Conservation (phyloP, 257 asterid genomes). For the Solanum chilense region DNA sequence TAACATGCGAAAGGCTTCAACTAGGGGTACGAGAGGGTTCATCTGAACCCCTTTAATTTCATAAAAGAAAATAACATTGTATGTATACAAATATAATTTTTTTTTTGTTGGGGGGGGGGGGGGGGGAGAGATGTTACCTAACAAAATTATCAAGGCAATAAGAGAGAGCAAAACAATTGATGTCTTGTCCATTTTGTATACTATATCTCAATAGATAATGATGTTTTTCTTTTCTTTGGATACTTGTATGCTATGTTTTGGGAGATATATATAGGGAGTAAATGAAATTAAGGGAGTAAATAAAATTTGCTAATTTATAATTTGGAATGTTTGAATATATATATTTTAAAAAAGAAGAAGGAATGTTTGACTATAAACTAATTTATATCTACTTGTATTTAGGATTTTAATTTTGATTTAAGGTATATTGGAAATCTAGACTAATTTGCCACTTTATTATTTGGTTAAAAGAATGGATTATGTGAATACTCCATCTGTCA, state of each 20-base stretch:
- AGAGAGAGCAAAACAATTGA: neutral
- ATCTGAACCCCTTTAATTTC: neutral
- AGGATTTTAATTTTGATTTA: neutral
- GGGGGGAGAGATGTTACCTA: neutral
- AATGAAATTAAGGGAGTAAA: neutral
- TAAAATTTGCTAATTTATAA: neutral
- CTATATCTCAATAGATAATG: neutral
- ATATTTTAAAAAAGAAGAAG: neutral
- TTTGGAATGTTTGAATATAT: neutral
- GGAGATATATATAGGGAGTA: neutral
- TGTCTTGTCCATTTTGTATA: neutral
- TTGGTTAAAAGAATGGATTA: too few species aligned
- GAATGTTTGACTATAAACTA: neutral
- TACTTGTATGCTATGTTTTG: neutral
- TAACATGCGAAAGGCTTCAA: neutral
- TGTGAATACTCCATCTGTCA: neutral
- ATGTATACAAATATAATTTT: too few species aligned
- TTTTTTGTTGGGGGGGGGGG: accelerated
- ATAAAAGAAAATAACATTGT: too few species aligned
- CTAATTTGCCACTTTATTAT: neutral
- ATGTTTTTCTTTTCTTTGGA: neutral
- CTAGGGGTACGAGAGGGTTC: neutral
- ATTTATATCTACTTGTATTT: neutral
- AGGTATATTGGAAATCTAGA: neutral
- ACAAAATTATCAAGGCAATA: neutral